Evolutionary conservation across 208 protist species (phyloP), one percentile per base, ranked within the genome.

Genomic region (Leishmania braziliensis): DNA sequence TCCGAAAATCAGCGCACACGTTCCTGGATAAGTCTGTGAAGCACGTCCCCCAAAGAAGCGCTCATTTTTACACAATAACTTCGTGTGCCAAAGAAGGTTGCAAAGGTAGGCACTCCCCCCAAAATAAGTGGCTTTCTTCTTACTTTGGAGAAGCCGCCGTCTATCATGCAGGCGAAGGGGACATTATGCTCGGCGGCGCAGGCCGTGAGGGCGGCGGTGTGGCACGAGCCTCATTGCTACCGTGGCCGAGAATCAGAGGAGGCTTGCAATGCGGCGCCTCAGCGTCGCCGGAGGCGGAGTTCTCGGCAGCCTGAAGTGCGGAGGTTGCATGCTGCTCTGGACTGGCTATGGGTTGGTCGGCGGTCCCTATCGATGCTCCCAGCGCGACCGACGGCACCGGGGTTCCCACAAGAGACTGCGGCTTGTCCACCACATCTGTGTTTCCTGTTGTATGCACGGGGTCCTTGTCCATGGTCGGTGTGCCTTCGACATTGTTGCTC

Each of bases 171-270:
- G 82, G 84, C 10, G 81, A 82, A 14, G 87, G 87, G 1, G 84
- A 88, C 53, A 90, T 50, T 9, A 90, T 84, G 36, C 77, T 72
- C 23, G 75, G 84, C n/a, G 82, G 84, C 50, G 82, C 82, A 14
- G 82, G 53, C 4, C 80, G 79, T 70, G 84, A 77, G 10, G 79
- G 77, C 26, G 78, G 87, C 58, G 78, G 81, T 1, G 82, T 62
- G 29, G 77, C 73, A 12, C 0, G 62, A 10, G 33, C 79, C 1
- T 66, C 43, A 20, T 80, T 29, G 0, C 46, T 58, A n/a, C 51
- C 29, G 18, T 58, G 80, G 14, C 66, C 66, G 26, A 78, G 77
- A 51, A 83, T 74, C 23, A 81, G 85, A 12, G 85, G 85, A 29
- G 81, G 77, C 56, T 83, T 60, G n/a, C 81, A 81, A 29, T 69